Percentiles rank a stretch among this genome's conserved stretches.
phyloP scores from a whole-genome alignment of 495 filamentous ascomycete species.

The Astrocystis sublimbata region DNA sequence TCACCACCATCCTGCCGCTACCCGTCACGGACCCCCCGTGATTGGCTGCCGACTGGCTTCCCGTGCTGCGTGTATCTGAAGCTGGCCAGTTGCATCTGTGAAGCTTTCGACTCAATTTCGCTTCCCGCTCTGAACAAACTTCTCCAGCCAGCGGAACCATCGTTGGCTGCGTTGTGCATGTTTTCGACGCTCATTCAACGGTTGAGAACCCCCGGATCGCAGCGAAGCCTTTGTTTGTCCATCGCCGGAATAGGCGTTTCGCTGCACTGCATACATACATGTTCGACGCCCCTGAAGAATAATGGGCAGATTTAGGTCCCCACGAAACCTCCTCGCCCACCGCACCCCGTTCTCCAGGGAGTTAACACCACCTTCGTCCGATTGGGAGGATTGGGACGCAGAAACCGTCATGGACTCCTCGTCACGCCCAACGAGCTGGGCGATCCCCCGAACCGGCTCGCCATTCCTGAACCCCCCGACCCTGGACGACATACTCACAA shows the following conservation, averaged over 20 bases:
- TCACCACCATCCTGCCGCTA: constrained; percentile 4
- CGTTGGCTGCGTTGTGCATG: not conserved
- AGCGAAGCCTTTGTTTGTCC: not conserved
- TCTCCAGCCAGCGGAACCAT: not conserved
- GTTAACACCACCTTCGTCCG: constrained; percentile 41
- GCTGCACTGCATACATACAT: constrained; percentile 6
- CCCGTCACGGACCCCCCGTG: not conserved
- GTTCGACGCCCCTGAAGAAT: constrained; percentile 32
- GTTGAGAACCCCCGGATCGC: not conserved
- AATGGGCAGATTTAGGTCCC: constrained; percentile 47
- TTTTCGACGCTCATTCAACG: not conserved
- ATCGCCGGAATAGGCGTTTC: constrained; percentile 3
- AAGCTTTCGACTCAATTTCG: not conserved
- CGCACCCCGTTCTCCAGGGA: constrained; percentile 40
- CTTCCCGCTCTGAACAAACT: constrained; percentile 4
- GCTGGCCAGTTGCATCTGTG: not conserved
- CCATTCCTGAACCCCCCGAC: constrained; percentile 70
- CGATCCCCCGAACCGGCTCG: constrained; percentile 41
- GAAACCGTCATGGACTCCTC: constrained; percentile 45
- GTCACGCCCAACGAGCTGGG: constrained; percentile 49
- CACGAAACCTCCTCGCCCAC: constrained; percentile 43
- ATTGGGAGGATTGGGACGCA: constrained; percentile 43
- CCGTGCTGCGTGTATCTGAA: not conserved
- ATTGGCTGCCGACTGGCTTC: not conserved
- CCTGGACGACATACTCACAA: constrained; percentile 82